Evolutionary conservation across 2,329 filamentous ascomycete species (phyloP).

Genomic region (Fonsecaea monophora): DNA sequence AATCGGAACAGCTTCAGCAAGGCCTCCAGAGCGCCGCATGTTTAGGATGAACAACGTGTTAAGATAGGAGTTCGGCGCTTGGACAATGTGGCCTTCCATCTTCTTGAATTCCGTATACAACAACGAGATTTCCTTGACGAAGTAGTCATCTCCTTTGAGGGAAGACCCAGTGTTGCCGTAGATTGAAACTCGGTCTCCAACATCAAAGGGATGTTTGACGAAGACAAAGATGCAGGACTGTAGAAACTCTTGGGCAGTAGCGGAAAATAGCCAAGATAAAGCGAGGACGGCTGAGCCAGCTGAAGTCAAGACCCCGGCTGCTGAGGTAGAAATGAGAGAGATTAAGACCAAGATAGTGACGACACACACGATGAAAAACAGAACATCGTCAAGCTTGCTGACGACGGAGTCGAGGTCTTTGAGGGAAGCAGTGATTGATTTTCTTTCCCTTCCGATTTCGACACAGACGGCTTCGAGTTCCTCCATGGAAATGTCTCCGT

Average conservation of each 20-base stretch:
- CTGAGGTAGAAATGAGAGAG: slow-evolving; percentile 85
- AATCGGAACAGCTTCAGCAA: slow-evolving; percentile 85
- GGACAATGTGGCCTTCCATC: slow-evolving; percentile 95
- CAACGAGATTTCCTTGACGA: slow-evolving; percentile 90
- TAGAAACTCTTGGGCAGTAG: slow-evolving; percentile 91
- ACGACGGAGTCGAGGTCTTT: slow-evolving; percentile 96
- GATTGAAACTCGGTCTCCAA: slow-evolving; percentile 88
- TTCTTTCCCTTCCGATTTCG: slow-evolving; percentile 92
- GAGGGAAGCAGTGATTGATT: slow-evolving; percentile 90
- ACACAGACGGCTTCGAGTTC: slow-evolving; percentile 92
- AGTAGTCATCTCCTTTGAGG: slow-evolving; percentile 87
- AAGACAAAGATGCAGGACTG: slow-evolving; percentile 96
- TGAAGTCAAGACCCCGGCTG: slow-evolving; percentile 88
- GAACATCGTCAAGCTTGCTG: slow-evolving; percentile 84
- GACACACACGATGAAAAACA: slow-evolving; percentile 82
- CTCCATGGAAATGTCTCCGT: slow-evolving; percentile 94
- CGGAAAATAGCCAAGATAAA: slow-evolving; percentile 89
- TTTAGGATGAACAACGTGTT: slow-evolving; percentile 96
- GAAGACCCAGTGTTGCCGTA: slow-evolving; percentile 87
- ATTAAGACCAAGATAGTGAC: slow-evolving; percentile 86
- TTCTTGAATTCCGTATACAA: slow-evolving; percentile 98
- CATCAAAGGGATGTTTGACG: slow-evolving; percentile 96
- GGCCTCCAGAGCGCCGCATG: slow-evolving; percentile 83
- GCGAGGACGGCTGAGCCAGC: slow-evolving; percentile 87
- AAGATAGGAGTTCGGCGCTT: slow-evolving; percentile 91